phyloP scores from a whole-genome alignment of 1,139 yeast genomes.

The Sugiyamaella neomexicana region DNA sequence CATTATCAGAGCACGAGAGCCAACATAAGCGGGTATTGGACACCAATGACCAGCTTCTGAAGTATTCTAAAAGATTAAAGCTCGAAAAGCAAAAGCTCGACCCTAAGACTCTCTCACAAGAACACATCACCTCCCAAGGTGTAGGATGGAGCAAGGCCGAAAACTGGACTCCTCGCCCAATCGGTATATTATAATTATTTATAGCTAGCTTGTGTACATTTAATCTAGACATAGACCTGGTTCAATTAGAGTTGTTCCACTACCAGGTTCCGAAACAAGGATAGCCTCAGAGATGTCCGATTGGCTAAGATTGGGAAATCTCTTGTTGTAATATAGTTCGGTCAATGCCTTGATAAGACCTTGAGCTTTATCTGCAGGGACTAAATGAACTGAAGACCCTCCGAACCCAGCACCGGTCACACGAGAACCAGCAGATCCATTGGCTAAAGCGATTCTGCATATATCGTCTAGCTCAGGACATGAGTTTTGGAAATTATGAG shows the following conservation, averaged over 20 bases:
- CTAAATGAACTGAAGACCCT: constrained; percentile 68
- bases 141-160: constrained; percentile 22
- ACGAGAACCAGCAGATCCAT: constrained; percentile 67
- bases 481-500: constrained; percentile 54
- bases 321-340: constrained; percentile 51
- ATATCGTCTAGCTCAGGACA: constrained; percentile 54
- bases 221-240: constrained; percentile 27
- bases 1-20: background rate
- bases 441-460: constrained; percentile 52
- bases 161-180: constrained; percentile 31
- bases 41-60: constrained; percentile 22
- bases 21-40: constrained; percentile 21
- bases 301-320: constrained; percentile 51
- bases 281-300: constrained; percentile 54
- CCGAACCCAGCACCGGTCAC: constrained; percentile 86
- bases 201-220: background rate
- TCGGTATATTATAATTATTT: constrained; percentile 28
- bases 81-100: background rate
- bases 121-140: background rate
- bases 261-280: constrained; percentile 58
- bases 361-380: constrained; percentile 50
- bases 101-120: background rate
- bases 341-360: constrained; percentile 50
- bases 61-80: constrained; percentile 22
- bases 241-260: constrained; percentile 53